Conservation (phyloP, 306 rosid genomes). For the Sophora flavescens region DNA sequence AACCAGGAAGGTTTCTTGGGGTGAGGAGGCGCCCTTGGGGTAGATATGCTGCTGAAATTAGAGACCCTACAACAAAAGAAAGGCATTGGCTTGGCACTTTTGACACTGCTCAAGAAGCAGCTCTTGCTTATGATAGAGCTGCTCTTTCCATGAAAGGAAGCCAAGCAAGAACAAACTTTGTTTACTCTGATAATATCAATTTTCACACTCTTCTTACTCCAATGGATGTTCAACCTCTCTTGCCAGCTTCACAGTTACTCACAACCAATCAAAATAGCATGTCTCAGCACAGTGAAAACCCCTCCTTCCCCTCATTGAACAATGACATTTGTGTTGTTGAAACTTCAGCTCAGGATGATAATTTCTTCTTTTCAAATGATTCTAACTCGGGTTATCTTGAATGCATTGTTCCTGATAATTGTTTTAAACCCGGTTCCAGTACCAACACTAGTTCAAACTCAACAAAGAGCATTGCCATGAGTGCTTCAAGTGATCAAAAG, state of each 20-base stretch:
- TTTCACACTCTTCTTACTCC: slow-evolving; percentile 77
- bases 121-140: slow-evolving; percentile 99
- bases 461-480: slow-evolving; percentile 48
- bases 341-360: slow-evolving; percentile 48
- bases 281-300: slow-evolving; percentile 42
- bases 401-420: slow-evolving; percentile 93
- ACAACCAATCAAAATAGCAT: slow-evolving; percentile 52
- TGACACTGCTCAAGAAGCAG: slow-evolving; percentile 99
- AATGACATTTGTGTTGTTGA: slow-evolving; percentile 42
- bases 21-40: slow-evolving; percentile 98
- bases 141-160: slow-evolving; percentile 97
- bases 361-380: slow-evolving; percentile 67
- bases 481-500: slow-evolving; percentile 50
- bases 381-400: slow-evolving; percentile 90
- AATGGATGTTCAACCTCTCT: slow-evolving; percentile 61
- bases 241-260: slow-evolving; percentile 57
- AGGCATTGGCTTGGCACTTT: slow-evolving; percentile 99
- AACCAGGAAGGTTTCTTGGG: slow-evolving; percentile 94
- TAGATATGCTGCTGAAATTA: slow-evolving; percentile 94
- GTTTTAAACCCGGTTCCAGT: slow-evolving; percentile 68
- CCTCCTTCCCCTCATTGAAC: slow-evolving; percentile 32
- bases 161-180: slow-evolving; percentile 95
- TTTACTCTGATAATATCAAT: slow-evolving; percentile 75
- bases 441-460: slow-evolving; percentile 30
- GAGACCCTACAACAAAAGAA: slow-evolving; percentile 98